Base-by-base conservation (phyloP, 257 asterid genomes). In the Mitragyna speciosa region DNA sequence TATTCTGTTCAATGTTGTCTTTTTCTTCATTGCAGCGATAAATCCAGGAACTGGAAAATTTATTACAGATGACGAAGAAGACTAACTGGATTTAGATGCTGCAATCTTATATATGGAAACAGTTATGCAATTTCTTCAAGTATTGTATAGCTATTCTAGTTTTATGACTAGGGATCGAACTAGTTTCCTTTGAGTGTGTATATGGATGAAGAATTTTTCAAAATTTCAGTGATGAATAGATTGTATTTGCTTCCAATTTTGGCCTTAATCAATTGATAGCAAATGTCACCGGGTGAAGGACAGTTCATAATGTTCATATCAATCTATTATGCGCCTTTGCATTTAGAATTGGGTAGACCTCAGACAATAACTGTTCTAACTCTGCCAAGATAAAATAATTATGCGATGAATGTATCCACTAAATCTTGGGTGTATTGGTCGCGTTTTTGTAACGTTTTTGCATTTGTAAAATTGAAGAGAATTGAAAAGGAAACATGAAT, bases 21-120 rank as follows among this genome's bases (percentile, higher is more conserved):
- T 95, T 88, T 95, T 95, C 96, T 95, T 95, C 90, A 7, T 95
- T 47, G 99, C 98, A 0, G 99, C 99, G 41, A 91, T 95, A 19
- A 95, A 95, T 76, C 99, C 99, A 4, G 99, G 99, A 0, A 91
- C 93, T 0, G 99, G 98, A 8, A 92, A 91, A 65, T 93, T 93
- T 30, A 83, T 95, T 58, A 93, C 98, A 8, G 99, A 93, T 36
- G 99, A 93, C 0, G 98, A 84, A 58, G 99, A 91, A 36, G 92
- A 68, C 41, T 78, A 76, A 61, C 5, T 39, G 14, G 70, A 28
- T 54, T 26, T 28, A 59, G 54, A 19, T 26, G 70, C 16, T 51
- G 61, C 30, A 30, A 24, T 28, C 24, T 48, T 5, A 6, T 7
- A 59, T 24, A n/a, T n/a, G 17, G 6, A 45, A n/a, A 56, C 10